phyloP scores from a whole-genome alignment of 1,139 yeast genomes.

The Wickerhamomyces sp. region DNA sequence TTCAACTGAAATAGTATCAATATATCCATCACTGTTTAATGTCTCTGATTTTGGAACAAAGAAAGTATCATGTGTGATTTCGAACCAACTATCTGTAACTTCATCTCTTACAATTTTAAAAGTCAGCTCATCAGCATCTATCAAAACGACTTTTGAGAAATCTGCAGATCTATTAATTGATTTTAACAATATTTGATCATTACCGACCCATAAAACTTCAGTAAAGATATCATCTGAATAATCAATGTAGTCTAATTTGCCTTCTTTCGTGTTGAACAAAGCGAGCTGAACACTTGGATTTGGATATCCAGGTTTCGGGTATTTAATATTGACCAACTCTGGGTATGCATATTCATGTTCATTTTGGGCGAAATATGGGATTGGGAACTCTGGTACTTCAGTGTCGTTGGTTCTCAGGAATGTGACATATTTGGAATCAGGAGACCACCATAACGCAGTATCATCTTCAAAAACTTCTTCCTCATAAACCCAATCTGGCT shows the following conservation, averaged over 20 bases:
- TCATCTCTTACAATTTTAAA: slow-evolving; percentile 40
- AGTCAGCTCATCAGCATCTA: slow-evolving; percentile 35
- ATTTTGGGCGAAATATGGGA: slow-evolving; percentile 65
- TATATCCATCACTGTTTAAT: slow-evolving; percentile 52
- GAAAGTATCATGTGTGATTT: slow-evolving; percentile 67
- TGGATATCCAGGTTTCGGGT: slow-evolving; percentile 88
- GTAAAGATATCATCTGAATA: slow-evolving; percentile 61
- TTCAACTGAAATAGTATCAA: slow-evolving; percentile 65
- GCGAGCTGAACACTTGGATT: slow-evolving; percentile 62
- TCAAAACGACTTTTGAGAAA: slow-evolving; percentile 50
- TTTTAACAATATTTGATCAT: slow-evolving; percentile 52
- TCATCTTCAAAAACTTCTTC: slow-evolving; percentile 78
- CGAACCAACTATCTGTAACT: slow-evolving; percentile 66
- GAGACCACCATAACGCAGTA: slow-evolving; percentile 86
- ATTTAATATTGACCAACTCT: slow-evolving; percentile 53
- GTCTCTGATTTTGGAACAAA: slow-evolving; percentile 60
- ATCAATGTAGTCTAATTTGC: slow-evolving; percentile 36
- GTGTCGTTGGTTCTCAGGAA: slow-evolving; percentile 73
- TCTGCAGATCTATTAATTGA: slow-evolving; percentile 73
- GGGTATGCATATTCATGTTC: slow-evolving; percentile 57
- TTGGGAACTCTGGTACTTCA: slow-evolving; percentile 60
- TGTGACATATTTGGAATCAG: slow-evolving; percentile 59
- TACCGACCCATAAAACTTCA: slow-evolving; percentile 72
- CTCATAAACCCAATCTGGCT: slow-evolving; percentile 97
- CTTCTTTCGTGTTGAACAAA: slow-evolving; percentile 28